A percentile compares a stretch with the other conserved stretches of the same genome.
These are phyloP conservation scores for Paramecium primaurelia DNA, from an alignment of 73 alveolate species.

Conservation along the genomic window DNA sequence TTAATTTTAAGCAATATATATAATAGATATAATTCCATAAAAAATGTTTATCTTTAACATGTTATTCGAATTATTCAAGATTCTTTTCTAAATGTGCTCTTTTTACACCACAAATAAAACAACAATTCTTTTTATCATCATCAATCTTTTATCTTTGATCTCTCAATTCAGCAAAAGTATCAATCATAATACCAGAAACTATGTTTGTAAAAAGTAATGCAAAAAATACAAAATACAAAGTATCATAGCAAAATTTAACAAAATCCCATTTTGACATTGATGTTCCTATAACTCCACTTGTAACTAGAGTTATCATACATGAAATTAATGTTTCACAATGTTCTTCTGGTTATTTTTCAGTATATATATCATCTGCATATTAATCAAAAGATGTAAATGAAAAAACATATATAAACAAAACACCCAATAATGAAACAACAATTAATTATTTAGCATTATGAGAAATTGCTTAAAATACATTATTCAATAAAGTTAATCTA, in stretches of 20 bases:
- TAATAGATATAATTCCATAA: slow-evolving; percentile 58
- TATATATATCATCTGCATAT: slow-evolving; percentile 48
- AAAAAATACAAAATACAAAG: slow-evolving; percentile 55
- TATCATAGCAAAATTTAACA: slow-evolving; percentile 40
- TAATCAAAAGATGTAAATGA: slow-evolving; percentile 25
- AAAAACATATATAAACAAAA: slow-evolving; percentile 44
- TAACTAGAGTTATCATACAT: slow-evolving; percentile 55
- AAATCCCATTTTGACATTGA: slow-evolving; percentile 56
- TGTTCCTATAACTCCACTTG: slow-evolving; percentile 60
- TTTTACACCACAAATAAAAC: slow-evolving; percentile 56
- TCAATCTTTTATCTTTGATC: slow-evolving; percentile 58
- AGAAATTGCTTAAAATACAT: slow-evolving; percentile 52
- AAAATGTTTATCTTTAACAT: slow-evolving; percentile 33
- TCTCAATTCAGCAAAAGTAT: slow-evolving; percentile 63
- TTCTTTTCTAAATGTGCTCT: slow-evolving; percentile 59
- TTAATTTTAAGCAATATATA: slow-evolving; percentile 1
- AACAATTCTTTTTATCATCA: slow-evolving; percentile 48
- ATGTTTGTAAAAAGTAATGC: slow-evolving; percentile 55
- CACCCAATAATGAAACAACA: slow-evolving; percentile 52
- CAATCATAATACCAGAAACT: slow-evolving; percentile 59
- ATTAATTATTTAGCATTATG: slow-evolving; percentile 37
- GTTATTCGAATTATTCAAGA: slow-evolving; percentile 27
- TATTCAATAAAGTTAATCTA: not conserved
- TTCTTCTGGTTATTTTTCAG: slow-evolving; percentile 23
- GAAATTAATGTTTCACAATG: slow-evolving; percentile 49